These are phyloP conservation scores for Sordaria brevicollis DNA, from an alignment of 495 filamentous ascomycete genomes.

Conservation along the genomic window DNA sequence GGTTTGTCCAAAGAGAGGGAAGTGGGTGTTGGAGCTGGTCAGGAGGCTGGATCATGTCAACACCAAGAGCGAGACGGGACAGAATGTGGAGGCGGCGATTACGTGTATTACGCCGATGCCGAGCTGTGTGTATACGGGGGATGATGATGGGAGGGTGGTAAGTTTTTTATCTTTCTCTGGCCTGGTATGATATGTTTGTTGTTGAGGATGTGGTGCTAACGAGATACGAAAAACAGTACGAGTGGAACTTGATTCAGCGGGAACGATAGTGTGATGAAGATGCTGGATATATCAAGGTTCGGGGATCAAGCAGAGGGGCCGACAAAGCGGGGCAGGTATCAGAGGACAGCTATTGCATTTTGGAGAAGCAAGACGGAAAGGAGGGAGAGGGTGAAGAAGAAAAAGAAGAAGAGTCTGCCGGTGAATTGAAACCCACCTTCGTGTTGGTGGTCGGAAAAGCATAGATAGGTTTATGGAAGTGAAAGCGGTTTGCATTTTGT, in stretches of 20 bases:
- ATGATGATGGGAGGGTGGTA: conserved; percentile 76
- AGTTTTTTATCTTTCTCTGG: conserved; percentile 16
- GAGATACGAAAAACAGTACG: conserved; percentile 48
- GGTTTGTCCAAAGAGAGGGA: conserved; percentile 23
- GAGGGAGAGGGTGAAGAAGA: background rate
- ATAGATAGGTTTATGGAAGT: background rate
- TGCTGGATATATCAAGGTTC: background rate
- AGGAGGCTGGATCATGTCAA: conserved; percentile 80
- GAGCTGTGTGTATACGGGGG: conserved; percentile 81
- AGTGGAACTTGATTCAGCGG: conserved; percentile 79
- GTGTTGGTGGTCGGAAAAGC: background rate
- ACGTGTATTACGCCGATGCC: conserved; percentile 80
- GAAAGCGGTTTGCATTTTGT: background rate
- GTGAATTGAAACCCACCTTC: background rate
- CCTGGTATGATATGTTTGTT: no score
- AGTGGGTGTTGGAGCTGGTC: conserved; percentile 46
- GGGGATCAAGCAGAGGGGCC: background rate
- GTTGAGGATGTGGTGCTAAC: conserved; percentile 14
- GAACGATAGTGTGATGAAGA: conserved; percentile 30
- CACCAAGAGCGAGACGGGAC: conserved; percentile 56
- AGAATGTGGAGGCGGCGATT: conserved; percentile 70
- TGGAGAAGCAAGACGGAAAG: background rate
- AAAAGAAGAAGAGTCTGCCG: background rate
- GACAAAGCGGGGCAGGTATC: background rate
- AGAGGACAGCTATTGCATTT: background rate